Evolutionary conservation across 805 yeast genomes (phyloP).

Genomic region (Yarrowia sp.): DNA sequence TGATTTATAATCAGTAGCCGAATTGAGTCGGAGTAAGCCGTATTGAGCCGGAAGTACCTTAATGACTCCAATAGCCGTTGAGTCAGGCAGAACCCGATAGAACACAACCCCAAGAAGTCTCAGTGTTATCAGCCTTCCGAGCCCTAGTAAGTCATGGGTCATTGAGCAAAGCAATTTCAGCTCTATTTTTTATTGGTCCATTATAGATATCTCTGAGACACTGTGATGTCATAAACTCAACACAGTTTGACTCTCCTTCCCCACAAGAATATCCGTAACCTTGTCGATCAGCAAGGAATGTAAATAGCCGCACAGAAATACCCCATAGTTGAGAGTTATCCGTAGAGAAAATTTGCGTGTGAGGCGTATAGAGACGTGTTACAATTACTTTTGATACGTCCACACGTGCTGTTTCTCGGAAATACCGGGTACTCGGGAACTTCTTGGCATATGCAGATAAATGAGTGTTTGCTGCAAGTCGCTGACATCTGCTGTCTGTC

Average conservation of each 20-base stretch:
- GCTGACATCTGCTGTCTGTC: no score
- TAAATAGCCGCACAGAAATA: conserved; percentile 3
- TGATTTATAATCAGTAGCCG: no score
- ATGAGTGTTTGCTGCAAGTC: no score
- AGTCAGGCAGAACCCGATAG: no score
- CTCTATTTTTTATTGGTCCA: background rate
- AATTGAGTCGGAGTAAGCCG: no score
- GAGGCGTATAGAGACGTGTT: no score
- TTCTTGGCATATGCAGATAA: conserved; percentile 3
- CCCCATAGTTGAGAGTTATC: background rate
- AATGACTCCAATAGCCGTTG: no score
- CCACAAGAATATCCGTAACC: conserved; percentile 14
- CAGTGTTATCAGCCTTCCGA: no score
- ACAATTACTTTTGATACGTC: background rate
- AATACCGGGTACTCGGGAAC: background rate
- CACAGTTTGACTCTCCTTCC: background rate
- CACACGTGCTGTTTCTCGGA: background rate
- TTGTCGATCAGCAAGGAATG: conserved; percentile 23
- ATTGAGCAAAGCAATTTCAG: background rate
- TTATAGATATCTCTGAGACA: background rate
- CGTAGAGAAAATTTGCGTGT: no score
- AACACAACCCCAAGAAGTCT: no score
- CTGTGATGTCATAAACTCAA: background rate
- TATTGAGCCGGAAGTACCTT: no score
- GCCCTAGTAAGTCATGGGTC: no score